Base-by-base conservation (phyloP, 805 yeast species). In the Monosporozyma aquatica region DNA sequence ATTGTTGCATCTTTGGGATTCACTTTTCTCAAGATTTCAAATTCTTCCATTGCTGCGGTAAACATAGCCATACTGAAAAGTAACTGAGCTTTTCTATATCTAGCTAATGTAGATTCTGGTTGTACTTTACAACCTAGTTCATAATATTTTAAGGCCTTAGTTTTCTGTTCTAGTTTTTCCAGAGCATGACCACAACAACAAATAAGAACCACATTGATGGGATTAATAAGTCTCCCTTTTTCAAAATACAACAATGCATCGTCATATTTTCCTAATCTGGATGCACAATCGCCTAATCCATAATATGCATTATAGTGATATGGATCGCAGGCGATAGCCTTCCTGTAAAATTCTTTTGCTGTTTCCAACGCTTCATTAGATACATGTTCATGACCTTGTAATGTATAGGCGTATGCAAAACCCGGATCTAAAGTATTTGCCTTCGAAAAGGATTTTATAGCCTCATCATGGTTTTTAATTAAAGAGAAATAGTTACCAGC, bases 1-100 rank as follows among this genome's bases (percentile, higher is more conserved):
- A 90, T 95, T 41, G 86, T 80, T 0, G 96, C 95, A 59, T 90
- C 97, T 59, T 90, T 95, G 0, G 98, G 97, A 0, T 95, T 95
- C 42, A 86, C 64, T 22, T 76, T 74, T 48, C 75, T 76, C 42
- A 92, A 71, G 37, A 71, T 69, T 54, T 84, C 87, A 56, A 92
- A 83, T 56, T 79, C 84, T 29, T 70, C 71, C 44, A 87, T 65
- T 0, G 97, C 94, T 40, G 73, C 77, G 21, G 75, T 75, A 56
- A 77, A 87, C 46, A 77, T 74, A 46, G 80, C 82, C 73, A 85
- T 69, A 3, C 82, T 66, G 48, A 84, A 79, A 38, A 87, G 66
- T 15, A 84, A 66, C 53, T 90, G 92, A 0, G 95, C 96, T 61
- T 82, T 83, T 55, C 87, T 87, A 68, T 85, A 92, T 26, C 87